Evolutionary conservation across 75 land plant species (phyloP).

Genomic region (Chamaecyparis obtusa): DNA sequence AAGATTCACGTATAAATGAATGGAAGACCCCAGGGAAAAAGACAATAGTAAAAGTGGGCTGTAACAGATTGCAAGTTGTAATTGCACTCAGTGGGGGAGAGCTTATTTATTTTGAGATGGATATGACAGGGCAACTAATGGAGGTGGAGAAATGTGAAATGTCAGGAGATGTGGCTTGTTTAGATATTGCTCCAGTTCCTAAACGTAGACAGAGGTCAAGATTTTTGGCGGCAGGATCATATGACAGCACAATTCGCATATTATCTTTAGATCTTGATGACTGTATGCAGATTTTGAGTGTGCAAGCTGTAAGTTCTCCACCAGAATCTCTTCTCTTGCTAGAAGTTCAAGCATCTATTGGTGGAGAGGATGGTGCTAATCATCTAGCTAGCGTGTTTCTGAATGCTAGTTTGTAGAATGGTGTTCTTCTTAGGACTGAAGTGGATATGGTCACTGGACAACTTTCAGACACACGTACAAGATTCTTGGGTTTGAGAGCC

Average conservation of each 20-base stretch:
- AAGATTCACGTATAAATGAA: constrained; percentile 95
- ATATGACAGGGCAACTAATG: constrained; percentile 93
- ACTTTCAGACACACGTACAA: constrained; percentile 94
- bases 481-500: constrained; percentile 91
- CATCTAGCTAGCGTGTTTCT: constrained; percentile 97
- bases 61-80: constrained; percentile 95
- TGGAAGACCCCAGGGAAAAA: constrained; percentile 99
- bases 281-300: constrained; percentile 93
- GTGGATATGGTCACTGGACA: constrained; percentile 99
- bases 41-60: constrained; percentile 93
- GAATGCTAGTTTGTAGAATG: constrained; percentile 94
- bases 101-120: constrained; percentile 97
- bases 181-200: constrained; percentile 99
- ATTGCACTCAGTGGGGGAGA: constrained; percentile 97
- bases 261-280: constrained; percentile 97
- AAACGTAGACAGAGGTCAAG: constrained; percentile 97
- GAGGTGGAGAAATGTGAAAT: constrained; percentile 96
- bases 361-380: constrained; percentile 98
- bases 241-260: constrained; percentile 91
- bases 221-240: constrained; percentile 96
- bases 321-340: constrained; percentile 98
- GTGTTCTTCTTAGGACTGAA: constrained; percentile 90
- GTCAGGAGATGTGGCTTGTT: constrained; percentile 96
- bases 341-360: constrained; percentile 90
- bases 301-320: constrained; percentile 85